A percentile compares a stretch with the other conserved stretches of the same genome.
Conservation (phyloP, 208 protist genomes). For the Angomonas deanei region DNA sequence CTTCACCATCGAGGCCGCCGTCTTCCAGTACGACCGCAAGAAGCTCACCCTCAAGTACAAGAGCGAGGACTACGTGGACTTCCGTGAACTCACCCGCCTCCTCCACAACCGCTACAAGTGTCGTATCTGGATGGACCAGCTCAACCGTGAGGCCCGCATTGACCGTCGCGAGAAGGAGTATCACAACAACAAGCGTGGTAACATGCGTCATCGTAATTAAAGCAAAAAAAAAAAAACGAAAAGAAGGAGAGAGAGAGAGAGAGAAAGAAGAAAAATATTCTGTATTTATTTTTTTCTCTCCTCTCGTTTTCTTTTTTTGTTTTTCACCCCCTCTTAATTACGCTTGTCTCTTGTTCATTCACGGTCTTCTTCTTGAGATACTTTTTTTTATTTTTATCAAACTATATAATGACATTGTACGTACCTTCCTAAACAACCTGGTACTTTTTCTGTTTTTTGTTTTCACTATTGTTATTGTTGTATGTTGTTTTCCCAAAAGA, state of each 20-base stretch:
- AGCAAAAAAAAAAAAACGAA: too few relatives aligned
- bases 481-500: not conserved
- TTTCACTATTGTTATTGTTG: too few relatives aligned
- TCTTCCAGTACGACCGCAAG: constrained; percentile 87
- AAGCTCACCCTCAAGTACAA: constrained; percentile 87
- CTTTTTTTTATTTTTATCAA: not conserved
- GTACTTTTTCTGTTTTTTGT: constrained; percentile 4
- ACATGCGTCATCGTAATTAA: constrained; percentile 7
- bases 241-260: too few relatives aligned
- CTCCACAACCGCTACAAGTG: constrained; percentile 78
- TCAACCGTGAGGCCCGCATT: constrained; percentile 59
- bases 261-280: too few relatives aligned
- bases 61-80: constrained; percentile 71
- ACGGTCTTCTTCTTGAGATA: not conserved
- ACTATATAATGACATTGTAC: not conserved
- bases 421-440: not conserved
- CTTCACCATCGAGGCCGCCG: constrained; percentile 61
- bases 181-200: constrained; percentile 13
- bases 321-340: constrained; percentile 7
- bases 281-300: constrained; percentile 2
- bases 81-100: constrained; percentile 63
- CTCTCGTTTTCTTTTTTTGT: constrained; percentile 7
- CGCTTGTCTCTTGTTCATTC: too few relatives aligned
- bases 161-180: not conserved
- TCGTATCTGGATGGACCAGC: constrained; percentile 88